Conservation (phyloP, 345 rosid genomes). For the Sisymbrium irio region DNA sequence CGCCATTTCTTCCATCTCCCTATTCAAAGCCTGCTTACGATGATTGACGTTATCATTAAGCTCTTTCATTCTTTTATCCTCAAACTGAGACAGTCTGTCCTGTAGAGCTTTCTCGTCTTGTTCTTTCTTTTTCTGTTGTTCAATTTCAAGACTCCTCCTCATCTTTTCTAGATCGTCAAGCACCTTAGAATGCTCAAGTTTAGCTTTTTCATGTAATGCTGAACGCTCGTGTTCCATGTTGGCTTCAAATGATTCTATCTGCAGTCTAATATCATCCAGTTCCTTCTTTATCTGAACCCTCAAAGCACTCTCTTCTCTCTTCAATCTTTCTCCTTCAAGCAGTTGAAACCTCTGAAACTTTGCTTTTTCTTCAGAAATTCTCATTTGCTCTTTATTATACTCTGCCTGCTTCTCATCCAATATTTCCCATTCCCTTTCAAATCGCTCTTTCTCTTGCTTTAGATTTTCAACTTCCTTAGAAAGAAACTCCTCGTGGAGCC, state of each 20-base stretch:
- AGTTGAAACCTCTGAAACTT: slow-evolving; percentile 45
- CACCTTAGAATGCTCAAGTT: slow-evolving; percentile 51
- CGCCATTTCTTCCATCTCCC: slow-evolving; percentile 56
- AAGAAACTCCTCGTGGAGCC: slow-evolving; percentile 61
- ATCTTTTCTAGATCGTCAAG: slow-evolving; percentile 57
- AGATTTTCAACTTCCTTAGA: slow-evolving; percentile 63
- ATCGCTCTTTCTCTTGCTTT: slow-evolving; percentile 64
- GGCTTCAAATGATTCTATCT: slow-evolving; percentile 69
- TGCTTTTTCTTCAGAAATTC: slow-evolving; percentile 49
- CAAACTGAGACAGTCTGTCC: slow-evolving; percentile 45
- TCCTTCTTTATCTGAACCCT: slow-evolving; percentile 46
- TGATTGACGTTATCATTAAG: slow-evolving; percentile 37
- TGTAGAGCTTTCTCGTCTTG: slow-evolving; percentile 57
- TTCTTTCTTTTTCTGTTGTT: slow-evolving; percentile 43
- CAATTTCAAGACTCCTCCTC: slow-evolving; percentile 51
- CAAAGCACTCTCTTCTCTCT: slow-evolving; percentile 53
- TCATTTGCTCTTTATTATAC: slow-evolving; percentile 40
- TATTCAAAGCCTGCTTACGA: slow-evolving; percentile 52
- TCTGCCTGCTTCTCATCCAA: slow-evolving; percentile 71
- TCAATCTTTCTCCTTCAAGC: slow-evolving; percentile 54
- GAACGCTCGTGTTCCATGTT: slow-evolving; percentile 59
- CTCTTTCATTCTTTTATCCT: slow-evolving; percentile 50
- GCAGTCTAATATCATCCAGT: slow-evolving; percentile 53
- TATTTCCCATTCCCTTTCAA: slow-evolving; percentile 79
- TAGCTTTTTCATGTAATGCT: slow-evolving; percentile 47